Conservation (phyloP, 305 asterid genomes). For the Striga hermonthica region DNA sequence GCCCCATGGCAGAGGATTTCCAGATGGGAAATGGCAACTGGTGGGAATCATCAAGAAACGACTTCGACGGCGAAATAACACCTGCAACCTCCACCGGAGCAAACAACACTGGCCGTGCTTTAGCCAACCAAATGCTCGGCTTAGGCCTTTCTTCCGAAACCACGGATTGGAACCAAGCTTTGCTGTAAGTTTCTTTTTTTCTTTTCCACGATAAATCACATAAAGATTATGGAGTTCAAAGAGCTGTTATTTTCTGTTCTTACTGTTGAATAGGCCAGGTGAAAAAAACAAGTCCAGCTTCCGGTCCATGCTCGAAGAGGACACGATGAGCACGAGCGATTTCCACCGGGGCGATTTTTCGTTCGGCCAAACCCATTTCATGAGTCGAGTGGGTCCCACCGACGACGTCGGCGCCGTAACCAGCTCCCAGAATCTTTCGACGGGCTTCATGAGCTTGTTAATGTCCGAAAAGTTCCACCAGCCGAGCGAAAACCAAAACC, state of each 20-base stretch:
- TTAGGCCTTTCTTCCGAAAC: slow-evolving; percentile 70
- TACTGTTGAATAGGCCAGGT: slow-evolving; percentile 37
- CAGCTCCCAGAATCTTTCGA: slow-evolving; percentile 43
- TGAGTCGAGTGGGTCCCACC: slow-evolving; percentile 42
- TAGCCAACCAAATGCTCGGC: slow-evolving; percentile 62
- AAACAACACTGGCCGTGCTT: slow-evolving; percentile 31
- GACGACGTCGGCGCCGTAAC: slow-evolving; percentile 40
- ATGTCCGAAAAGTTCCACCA: slow-evolving; percentile 41
- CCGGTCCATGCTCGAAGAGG: slow-evolving; percentile 65
- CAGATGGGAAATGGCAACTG: slow-evolving; percentile 73
- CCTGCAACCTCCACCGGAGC: slow-evolving; percentile 39
- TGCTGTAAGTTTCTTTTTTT: slow-evolving; percentile 49
- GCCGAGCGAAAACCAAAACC: slow-evolving; percentile 35
- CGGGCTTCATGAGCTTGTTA: slow-evolving; percentile 50
- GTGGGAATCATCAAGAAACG: slow-evolving; percentile 63
- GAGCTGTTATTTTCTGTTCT: neutral
- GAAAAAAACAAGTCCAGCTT: slow-evolving; percentile 57
- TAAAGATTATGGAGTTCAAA: no score
- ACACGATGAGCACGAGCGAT: slow-evolving; percentile 39
- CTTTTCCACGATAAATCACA: no score
- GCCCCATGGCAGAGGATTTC: slow-evolving; percentile 74
- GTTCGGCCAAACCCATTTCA: slow-evolving; percentile 46
- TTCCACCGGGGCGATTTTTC: slow-evolving; percentile 49
- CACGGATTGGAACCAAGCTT: slow-evolving; percentile 76
- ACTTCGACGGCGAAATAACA: slow-evolving; percentile 51